phyloP scores from a whole-genome alignment of 305 asterid species.

The Fraxinus velutina region DNA sequence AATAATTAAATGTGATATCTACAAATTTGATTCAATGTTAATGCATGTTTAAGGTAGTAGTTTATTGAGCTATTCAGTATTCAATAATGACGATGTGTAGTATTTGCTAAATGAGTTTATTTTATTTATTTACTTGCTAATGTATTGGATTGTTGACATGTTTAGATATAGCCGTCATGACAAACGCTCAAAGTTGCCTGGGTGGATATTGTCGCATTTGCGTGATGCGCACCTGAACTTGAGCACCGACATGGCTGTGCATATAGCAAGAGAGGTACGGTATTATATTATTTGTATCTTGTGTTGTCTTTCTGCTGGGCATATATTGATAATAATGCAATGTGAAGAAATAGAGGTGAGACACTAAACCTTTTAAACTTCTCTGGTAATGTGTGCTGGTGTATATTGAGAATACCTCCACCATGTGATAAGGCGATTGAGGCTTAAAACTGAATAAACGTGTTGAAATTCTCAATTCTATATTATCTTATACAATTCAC shows the following conservation, averaged over 20 bases:
- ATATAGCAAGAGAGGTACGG: constrained; percentile 90
- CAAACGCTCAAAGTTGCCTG: constrained; percentile 88
- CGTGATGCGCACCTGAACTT: constrained; percentile 93
- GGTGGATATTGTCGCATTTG: constrained; percentile 94
- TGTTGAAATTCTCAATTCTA: not conserved
- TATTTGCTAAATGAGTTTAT: not conserved
- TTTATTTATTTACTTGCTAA: not conserved
- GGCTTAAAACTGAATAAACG: not conserved
- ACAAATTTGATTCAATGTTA: not conserved
- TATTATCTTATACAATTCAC: not conserved
- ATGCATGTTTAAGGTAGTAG: not conserved
- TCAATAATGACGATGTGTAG: not conserved
- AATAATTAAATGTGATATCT: not conserved
- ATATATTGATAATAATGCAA: not conserved
- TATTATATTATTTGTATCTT: not conserved
- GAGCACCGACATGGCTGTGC: constrained; percentile 97
- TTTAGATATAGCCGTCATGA: constrained; percentile 90
- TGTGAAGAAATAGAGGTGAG: not conserved
- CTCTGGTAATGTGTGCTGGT: not conserved
- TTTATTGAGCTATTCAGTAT: not conserved
- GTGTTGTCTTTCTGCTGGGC: not conserved
- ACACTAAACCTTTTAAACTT: not conserved
- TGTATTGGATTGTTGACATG: constrained; percentile 18
- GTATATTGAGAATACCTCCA: not conserved
- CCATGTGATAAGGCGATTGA: not conserved